Percentiles rank a stretch among this genome's conserved stretches.
phyloP scores from a whole-genome alignment of 1,284 basidiomycete species.

The Macrocystidia cucumis region DNA sequence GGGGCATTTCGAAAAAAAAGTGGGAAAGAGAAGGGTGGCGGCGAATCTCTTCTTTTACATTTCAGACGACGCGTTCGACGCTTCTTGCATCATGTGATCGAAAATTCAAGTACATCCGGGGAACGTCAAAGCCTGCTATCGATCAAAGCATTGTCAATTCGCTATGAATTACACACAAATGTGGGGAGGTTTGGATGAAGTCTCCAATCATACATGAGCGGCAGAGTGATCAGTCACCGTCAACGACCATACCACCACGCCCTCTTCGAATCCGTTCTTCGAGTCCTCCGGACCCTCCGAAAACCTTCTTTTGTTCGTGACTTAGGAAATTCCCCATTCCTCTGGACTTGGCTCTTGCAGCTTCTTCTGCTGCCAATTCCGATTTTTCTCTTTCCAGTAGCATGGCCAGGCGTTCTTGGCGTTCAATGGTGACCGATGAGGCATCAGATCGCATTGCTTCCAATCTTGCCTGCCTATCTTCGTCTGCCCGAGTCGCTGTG shows the following conservation, averaged over 20 bases:
- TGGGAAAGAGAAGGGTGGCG: too few relatives aligned
- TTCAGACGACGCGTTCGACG: too few relatives aligned
- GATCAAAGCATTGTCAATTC: too few relatives aligned
- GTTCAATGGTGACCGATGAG: slow-evolving; percentile 48
- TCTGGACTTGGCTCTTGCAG: slow-evolving; percentile 51
- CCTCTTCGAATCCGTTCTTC: slow-evolving; percentile 70
- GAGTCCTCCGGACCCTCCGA: slow-evolving; percentile 65
- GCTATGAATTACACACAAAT: too few relatives aligned
- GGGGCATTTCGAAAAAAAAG: too few relatives aligned
- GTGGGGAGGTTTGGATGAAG: too few relatives aligned
- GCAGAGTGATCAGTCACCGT: slow-evolving; percentile 34
- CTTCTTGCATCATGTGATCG: too few relatives aligned
- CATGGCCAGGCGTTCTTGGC: slow-evolving; percentile 57
- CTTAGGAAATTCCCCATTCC: slow-evolving; percentile 70
- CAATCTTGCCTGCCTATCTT: slow-evolving; percentile 73
- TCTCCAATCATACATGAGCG: too few relatives aligned
- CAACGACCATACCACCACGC: slow-evolving; percentile 52
- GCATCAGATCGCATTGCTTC: slow-evolving; percentile 84
- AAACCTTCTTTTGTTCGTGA: slow-evolving; percentile 71
- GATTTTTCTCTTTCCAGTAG: slow-evolving; percentile 68
- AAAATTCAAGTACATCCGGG: too few relatives aligned
- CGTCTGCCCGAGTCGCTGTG: slow-evolving; percentile 16
- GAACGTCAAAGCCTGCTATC: too few relatives aligned
- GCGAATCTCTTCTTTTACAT: too few relatives aligned
- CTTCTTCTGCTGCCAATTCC: slow-evolving; percentile 59